Percentiles rank a stretch among this genome's conserved stretches.
These are phyloP conservation scores for Aspergillus felis DNA, from an alignment of 2,329 filamentous ascomycete species.

Conservation along the genomic window DNA sequence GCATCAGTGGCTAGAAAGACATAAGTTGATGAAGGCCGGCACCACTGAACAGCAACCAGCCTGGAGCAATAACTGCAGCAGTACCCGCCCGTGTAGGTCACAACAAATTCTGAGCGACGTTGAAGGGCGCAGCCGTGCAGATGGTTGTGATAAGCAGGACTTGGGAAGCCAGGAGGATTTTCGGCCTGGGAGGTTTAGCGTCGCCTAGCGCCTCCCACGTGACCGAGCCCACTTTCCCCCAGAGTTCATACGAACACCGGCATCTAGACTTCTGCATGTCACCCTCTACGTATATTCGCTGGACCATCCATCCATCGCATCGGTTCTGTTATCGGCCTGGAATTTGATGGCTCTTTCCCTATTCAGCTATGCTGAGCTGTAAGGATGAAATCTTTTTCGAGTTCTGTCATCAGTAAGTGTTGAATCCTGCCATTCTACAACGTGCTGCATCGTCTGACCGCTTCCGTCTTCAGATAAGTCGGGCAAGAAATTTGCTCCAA, in stretches of 20 bases:
- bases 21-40: constrained; percentile 28
- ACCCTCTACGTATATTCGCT: background rate
- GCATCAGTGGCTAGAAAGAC: constrained; percentile 69
- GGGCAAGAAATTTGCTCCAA: constrained; percentile 74
- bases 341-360: background rate
- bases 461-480: constrained; percentile 51
- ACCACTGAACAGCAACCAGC: constrained; percentile 34
- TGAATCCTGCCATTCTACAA: background rate
- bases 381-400: constrained; percentile 49
- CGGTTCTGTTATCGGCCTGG: background rate
- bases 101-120: background rate
- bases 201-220: constrained; percentile 36
- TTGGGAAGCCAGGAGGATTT: constrained; percentile 40
- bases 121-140: constrained; percentile 4
- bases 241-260: constrained; percentile 16
- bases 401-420: constrained; percentile 50
- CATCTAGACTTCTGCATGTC: constrained; percentile 23
- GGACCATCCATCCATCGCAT: background rate
- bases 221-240: constrained; percentile 30
- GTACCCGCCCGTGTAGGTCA: constrained; percentile 17
- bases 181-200: constrained; percentile 33
- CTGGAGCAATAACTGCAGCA: constrained; percentile 25
- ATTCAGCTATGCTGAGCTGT: constrained; percentile 21
- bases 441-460: constrained; percentile 6
- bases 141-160: constrained; percentile 27